These are phyloP conservation scores for Aspergillus fijiensis DNA, from an alignment of 2,329 filamentous ascomycete genomes.

Conservation along the genomic window DNA sequence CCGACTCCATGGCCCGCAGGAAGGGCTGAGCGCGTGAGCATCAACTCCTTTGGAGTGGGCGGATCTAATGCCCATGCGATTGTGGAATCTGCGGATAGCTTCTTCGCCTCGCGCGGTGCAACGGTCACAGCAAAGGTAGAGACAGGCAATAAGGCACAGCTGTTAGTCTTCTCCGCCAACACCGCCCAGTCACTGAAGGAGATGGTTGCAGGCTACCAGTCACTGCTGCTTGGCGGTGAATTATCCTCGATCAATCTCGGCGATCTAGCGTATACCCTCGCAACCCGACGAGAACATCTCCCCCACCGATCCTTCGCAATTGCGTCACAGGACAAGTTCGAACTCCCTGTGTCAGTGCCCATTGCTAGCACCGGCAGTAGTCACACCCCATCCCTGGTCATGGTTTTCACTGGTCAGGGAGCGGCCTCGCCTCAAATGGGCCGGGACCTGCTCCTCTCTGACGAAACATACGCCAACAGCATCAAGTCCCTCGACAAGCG, in stretches of 20 bases:
- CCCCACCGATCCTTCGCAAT: constrained; percentile 20
- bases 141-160: constrained; percentile 2
- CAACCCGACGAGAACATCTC: constrained; percentile 17
- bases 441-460: constrained; percentile 1
- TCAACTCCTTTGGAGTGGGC: constrained; percentile 29
- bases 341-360: not conserved
- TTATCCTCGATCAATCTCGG: constrained; percentile 12
- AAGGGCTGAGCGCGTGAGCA: constrained; percentile 17
- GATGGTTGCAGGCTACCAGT: constrained; percentile 19
- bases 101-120: not conserved
- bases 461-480: not conserved
- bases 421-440: constrained; percentile 25
- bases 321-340: not conserved
- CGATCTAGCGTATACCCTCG: constrained; percentile 27
- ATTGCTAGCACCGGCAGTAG: no score
- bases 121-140: not conserved
- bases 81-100: constrained; percentile 3
- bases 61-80: constrained; percentile 8
- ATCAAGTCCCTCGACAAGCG: constrained; percentile 7
- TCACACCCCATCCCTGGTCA: constrained; percentile 3
- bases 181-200: constrained; percentile 23
- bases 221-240: no score
- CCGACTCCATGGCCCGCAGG: constrained; percentile 19
- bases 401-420: constrained; percentile 24
- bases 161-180: constrained; percentile 26